phyloP scores from a whole-genome alignment of 805 yeast genomes.

The baker's yeast (Saccharomyces cerevisiae) region DNA sequence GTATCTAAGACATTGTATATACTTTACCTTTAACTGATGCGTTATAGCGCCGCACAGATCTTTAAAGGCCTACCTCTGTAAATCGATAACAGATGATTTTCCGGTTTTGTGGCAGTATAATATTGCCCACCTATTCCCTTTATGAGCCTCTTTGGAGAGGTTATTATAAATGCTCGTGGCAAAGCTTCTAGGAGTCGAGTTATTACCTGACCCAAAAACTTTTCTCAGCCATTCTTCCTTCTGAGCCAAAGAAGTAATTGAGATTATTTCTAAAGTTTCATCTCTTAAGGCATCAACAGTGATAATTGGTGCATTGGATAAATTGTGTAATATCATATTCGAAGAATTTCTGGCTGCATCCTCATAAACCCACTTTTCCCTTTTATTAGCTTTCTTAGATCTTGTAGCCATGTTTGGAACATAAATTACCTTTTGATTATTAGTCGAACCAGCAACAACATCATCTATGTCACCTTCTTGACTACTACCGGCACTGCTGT shows the following conservation, averaged over 20 bases:
- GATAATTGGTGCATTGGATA: conserved; percentile 64
- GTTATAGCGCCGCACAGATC: not conserved
- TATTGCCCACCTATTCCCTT: conserved; percentile 69
- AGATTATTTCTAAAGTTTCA: conserved; percentile 77
- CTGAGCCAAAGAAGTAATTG: conserved; percentile 63
- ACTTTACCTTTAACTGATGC: not conserved
- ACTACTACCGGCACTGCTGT: conserved; percentile 24
- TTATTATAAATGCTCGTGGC: conserved; percentile 66
- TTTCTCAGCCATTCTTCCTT: conserved; percentile 73
- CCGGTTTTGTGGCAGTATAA: conserved; percentile 73
- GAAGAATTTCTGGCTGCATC: conserved; percentile 63
- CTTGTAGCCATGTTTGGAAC: conserved; percentile 77
- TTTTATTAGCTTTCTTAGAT: conserved; percentile 65
- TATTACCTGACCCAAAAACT: conserved; percentile 69
- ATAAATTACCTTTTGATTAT: conserved; percentile 48
- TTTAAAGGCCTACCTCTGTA: conserved; percentile 39
- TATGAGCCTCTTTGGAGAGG: conserved; percentile 61
- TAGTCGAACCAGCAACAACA: conserved; percentile 10
- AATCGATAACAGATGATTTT: conserved; percentile 56
- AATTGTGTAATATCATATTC: conserved; percentile 41
- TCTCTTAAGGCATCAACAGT: conserved; percentile 70
- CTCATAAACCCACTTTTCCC: conserved; percentile 69
- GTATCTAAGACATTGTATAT: not conserved
- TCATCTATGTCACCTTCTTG: conserved; percentile 21
- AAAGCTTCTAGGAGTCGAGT: conserved; percentile 71